Evolutionary conservation across 495 filamentous ascomycete species (phyloP), one percentile per base, ranked within the genome.

Genomic region (Aspergillus coremiiformis): DNA sequence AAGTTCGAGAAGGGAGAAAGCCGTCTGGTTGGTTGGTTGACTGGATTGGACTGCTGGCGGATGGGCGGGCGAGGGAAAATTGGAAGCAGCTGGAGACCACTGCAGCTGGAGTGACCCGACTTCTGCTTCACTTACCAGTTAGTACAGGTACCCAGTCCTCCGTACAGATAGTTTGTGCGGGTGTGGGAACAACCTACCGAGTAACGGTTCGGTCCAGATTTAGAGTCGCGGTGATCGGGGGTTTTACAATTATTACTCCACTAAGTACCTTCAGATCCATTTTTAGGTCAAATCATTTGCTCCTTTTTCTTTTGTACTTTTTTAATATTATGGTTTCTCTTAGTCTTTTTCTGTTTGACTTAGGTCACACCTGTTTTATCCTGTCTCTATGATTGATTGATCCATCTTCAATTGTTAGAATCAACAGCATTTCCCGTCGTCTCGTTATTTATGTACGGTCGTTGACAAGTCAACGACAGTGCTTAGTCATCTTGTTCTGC

Each of bases 21-120:
- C 42, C 22, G 21, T 47, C 7, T 47, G 44, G 44, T 47, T 47
- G 44, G 44, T 30, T 47, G 44, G 27, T 30, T 47, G 44, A 15
- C 37, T 41, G 37, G 37, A 20, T 21, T 41, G 15, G 37, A 21
- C 17, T 15, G 19, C 37, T 19, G 42, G 42, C 24, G 6, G 42
- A 27, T 14, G 42, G 42, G 24, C 42, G n/a, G 24, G 24, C 42
- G 42, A 44, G 20, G 24, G 42, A 44, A 27, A 44, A 44, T n/a
- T n/a, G n/a, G n/a, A 44, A 44, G 21, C 20, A 24, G n/a, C n/a
- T n/a, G n/a, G n/a, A n/a, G n/a, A n/a, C n/a, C n/a, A n/a, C n/a
- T n/a, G n/a, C n/a, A n/a, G n/a, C n/a, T n/a, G n/a, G n/a, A n/a
- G n/a, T n/a, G n/a, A n/a, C n/a, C n/a, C n/a, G 37, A 41, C 37